Evolutionary conservation across 106 monocot genomes (phyloP).

Genomic region (Agapanthus africanus): DNA sequence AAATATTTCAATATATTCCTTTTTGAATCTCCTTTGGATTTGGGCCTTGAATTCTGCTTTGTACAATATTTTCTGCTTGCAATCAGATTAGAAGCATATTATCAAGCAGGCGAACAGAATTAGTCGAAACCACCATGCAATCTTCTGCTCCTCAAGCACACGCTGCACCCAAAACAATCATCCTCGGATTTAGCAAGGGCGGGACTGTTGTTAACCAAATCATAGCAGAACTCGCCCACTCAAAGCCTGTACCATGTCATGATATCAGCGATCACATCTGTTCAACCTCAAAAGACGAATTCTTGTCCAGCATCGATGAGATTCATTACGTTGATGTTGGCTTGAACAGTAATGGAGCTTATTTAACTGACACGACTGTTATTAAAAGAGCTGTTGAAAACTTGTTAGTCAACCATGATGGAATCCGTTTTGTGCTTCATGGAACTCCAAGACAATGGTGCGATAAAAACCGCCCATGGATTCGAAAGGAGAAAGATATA

Average conservation of each 20-base stretch:
- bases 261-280: conserved; percentile 9
- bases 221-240: conserved; percentile 57
- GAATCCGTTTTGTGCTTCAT: conserved; percentile 52
- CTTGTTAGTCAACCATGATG: not conserved
- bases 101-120: conserved; percentile 3
- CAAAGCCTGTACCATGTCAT: conserved; percentile 9
- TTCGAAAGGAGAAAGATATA: conserved; percentile 56
- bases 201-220: conserved; percentile 86
- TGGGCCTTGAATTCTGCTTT: not conserved
- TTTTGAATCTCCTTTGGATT: not conserved
- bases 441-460: conserved; percentile 93
- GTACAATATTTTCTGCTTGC: not conserved
- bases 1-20: not conserved
- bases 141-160: conserved; percentile 10
- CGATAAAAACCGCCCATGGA: conserved; percentile 62
- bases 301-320: conserved; percentile 65
- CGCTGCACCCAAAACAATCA: conserved; percentile 42
- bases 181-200: conserved; percentile 90
- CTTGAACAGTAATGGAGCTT: conserved; percentile 69
- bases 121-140: not conserved
- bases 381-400: conserved; percentile 25
- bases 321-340: conserved; percentile 93
- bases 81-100: conserved; percentile 26
- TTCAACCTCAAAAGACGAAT: conserved; percentile 26
- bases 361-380: conserved; percentile 42